Conservation (phyloP, 2,329 filamentous ascomycete genomes). For the Colletotrichum liriopes region DNA sequence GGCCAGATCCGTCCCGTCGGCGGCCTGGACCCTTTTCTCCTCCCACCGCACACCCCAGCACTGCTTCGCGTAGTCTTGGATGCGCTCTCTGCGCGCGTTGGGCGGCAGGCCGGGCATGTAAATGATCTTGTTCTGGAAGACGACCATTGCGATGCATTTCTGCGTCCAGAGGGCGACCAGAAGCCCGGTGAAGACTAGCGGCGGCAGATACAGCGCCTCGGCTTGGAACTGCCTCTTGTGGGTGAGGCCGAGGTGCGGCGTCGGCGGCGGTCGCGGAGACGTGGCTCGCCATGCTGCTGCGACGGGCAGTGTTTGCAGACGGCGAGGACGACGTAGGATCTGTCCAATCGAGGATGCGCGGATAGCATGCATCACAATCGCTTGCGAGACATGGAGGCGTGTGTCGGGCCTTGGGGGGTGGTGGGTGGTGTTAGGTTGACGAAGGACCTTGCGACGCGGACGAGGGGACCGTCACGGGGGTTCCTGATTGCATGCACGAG, state of each 20-base stretch:
- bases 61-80: constrained; percentile 73
- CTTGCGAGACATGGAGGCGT: constrained; percentile 36
- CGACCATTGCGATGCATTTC: constrained; percentile 81
- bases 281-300: constrained; percentile 37
- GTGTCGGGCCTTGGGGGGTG: constrained; percentile 17
- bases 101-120: constrained; percentile 85
- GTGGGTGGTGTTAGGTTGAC: constrained; percentile 8
- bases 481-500: constrained; percentile 20
- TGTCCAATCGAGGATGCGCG: constrained; percentile 45
- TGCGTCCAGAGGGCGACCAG: constrained; percentile 75
- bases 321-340: constrained; percentile 25
- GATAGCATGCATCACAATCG: constrained; percentile 47
- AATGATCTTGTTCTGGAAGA: constrained; percentile 87
- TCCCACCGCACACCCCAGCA: constrained; percentile 77
- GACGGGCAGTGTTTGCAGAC: constrained; percentile 22
- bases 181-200: constrained; percentile 76
- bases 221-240: constrained; percentile 53
- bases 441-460: constrained; percentile 24
- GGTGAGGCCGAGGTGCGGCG: constrained; percentile 40
- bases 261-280: constrained; percentile 38
- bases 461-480: not conserved
- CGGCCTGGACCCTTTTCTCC: constrained; percentile 72
- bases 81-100: constrained; percentile 77
- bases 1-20: constrained; percentile 77
- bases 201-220: constrained; percentile 71